Base-by-base conservation (phyloP, 2,329 filamentous ascomycete species). In the Dactylonectria macrodidyma region DNA sequence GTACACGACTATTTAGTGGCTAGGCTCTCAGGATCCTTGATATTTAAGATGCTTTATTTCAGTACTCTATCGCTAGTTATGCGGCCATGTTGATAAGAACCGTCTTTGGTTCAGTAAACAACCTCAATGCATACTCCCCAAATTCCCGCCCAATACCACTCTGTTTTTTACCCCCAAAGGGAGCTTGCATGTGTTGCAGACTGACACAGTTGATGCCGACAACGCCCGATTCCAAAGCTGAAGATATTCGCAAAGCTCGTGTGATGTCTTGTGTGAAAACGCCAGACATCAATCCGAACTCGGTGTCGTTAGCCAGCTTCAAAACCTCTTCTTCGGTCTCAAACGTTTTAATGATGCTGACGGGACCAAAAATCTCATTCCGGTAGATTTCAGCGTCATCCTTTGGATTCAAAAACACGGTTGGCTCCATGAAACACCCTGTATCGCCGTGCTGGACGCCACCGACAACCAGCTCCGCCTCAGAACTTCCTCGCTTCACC, bases 61-160 rank as follows among this genome's bases (percentile, higher is more conserved):
- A 48, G 3, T 41, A 3, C 16, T 34, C 26, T 7, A 22, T 41
- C 3, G 30, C 50, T 59, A 47, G 1, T 26, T 65, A 68, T 7
- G 52, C 61, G 5, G 19, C n/a, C 66, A 68, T 65, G 24, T 69
- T 69, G 48, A 69, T 62, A 16, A 69, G 56, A 16, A 69, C 47
- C 8, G 66, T 69, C 54, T 69, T 69, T 14, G 66, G 66, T 50
- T 68, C 66, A 5, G 66, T 68, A 36, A 48, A 68, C 22, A 66
- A 14, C 19, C 63, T 66, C 59, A 69, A 48, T 3, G 62, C 66
- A 47, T 69, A 63, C 51, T 66, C 62, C 2, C 62, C 62, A 38
- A 66, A 63, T 47, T 69, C 66, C 10, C 66, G 59, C 16, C 66
- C 66, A 19, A 69, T 52, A 9, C 66, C 66, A 12, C 62, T 66